phyloP scores from a whole-genome alignment of 164 flowering plant genomes.

The Tinospora cordifolia region DNA sequence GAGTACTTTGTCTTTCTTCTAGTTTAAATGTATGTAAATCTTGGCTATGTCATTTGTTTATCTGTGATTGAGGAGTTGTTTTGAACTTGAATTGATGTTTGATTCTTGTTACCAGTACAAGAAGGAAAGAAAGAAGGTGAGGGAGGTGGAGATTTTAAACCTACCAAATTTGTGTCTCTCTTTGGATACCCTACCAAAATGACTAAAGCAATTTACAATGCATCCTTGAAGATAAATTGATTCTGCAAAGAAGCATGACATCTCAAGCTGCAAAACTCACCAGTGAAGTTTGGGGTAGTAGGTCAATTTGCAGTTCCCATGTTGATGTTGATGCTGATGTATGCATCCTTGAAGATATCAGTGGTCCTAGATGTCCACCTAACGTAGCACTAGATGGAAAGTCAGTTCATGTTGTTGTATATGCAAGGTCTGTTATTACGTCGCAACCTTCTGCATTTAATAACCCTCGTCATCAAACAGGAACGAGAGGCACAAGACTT shows the following conservation, averaged over 20 bases:
- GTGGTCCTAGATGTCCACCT: conserved; percentile 36
- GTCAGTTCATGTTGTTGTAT: not conserved
- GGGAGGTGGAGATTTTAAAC: conserved; percentile 95
- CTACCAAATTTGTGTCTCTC: not conserved
- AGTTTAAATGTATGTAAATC: not conserved
- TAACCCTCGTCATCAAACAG: conserved; percentile 27
- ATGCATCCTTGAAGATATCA: conserved; percentile 60
- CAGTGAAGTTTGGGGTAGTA: conserved; percentile 33
- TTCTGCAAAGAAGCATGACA: conserved; percentile 12
- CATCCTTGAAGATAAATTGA: not conserved
- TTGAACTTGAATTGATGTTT: not conserved
- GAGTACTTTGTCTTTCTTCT: too few relatives aligned
- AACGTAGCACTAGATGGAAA: conserved; percentile 19
- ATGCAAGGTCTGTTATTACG: conserved; percentile 17
- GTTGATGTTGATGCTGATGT: conserved; percentile 44
- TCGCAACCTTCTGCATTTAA: conserved; percentile 21
- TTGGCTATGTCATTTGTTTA: not conserved
- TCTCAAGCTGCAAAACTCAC: conserved; percentile 23
- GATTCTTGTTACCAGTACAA: conserved; percentile 53
- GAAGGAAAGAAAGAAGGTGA: conserved; percentile 93
- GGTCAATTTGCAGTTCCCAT: conserved; percentile 17
- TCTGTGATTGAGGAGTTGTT: not conserved
- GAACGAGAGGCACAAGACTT: conserved; percentile 26
- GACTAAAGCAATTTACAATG: not conserved
- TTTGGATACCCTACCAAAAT: conserved; percentile 3